A percentile compares a stretch with the other conserved stretches of the same genome.
These are phyloP conservation scores for Fusarium dlaminii DNA, from an alignment of 2,329 filamentous ascomycete species.

Conservation along the genomic window DNA sequence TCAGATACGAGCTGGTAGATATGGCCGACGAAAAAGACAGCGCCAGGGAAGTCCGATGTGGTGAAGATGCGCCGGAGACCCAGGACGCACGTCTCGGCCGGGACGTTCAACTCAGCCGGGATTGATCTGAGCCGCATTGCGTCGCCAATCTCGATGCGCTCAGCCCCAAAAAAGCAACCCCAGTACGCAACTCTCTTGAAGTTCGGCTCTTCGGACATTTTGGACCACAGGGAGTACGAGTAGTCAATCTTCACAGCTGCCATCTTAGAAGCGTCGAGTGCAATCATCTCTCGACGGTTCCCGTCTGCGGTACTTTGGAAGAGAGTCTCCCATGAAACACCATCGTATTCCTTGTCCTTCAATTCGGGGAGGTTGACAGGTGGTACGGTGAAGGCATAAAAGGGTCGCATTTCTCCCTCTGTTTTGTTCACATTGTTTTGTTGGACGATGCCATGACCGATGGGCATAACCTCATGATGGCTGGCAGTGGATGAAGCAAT, in stretches of 20 bases:
- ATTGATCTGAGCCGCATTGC: slow-evolving; percentile 58
- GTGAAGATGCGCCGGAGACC: slow-evolving; percentile 54
- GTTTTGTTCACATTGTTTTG: slow-evolving; percentile 52
- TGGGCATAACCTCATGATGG: slow-evolving; percentile 53
- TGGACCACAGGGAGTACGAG: slow-evolving; percentile 60
- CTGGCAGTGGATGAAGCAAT: slow-evolving; percentile 48
- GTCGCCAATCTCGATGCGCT: slow-evolving; percentile 59
- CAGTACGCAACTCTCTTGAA: slow-evolving; percentile 52
- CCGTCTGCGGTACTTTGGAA: slow-evolving; percentile 48
- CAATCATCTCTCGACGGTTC: slow-evolving; percentile 53
- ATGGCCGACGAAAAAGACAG: slow-evolving; percentile 54
- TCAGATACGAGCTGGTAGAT: slow-evolving; percentile 50
- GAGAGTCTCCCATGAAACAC: slow-evolving; percentile 55
- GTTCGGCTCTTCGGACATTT: slow-evolving; percentile 44
- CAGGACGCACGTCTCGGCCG: slow-evolving; percentile 47
- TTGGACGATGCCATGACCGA: slow-evolving; percentile 51
- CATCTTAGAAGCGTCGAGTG: slow-evolving; percentile 62
- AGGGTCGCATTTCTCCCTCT: slow-evolving; percentile 57
- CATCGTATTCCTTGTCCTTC: slow-evolving; percentile 52
- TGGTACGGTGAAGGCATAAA: slow-evolving; percentile 62
- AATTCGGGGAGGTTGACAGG: slow-evolving; percentile 52
- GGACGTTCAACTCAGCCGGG: slow-evolving; percentile 48
- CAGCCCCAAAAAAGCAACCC: slow-evolving; percentile 62
- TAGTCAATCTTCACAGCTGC: slow-evolving; percentile 59
- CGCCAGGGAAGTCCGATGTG: slow-evolving; percentile 47